Base-by-base conservation (phyloP, 495 filamentous ascomycete genomes). In the Xylaria longipes region DNA sequence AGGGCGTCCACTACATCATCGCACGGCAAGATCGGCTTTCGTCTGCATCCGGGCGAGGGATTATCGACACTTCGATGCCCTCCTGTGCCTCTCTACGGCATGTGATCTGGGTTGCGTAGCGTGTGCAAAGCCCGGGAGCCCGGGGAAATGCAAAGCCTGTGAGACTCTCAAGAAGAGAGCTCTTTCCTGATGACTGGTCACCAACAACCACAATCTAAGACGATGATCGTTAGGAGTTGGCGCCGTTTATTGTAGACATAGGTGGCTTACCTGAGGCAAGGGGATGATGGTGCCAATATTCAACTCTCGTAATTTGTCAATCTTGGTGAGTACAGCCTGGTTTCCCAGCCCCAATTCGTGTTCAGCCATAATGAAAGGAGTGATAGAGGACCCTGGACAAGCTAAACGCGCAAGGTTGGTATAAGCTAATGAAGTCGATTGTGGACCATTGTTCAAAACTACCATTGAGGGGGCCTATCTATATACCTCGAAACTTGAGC, bases 1-100 rank as follows among this genome's bases (percentile, higher is more conserved):
- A 91, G 77, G 20, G 86, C 84, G 69, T 91, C 87, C 58, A 91
- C 87, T 8, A 92, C 83, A 0, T 88, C 83, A 43, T 84, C 77
- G 6, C 83, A n/a, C n/a, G n/a, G n/a, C n/a, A n/a, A n/a, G n/a
- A n/a, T n/a, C n/a, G n/a, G n/a, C n/a, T n/a, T n/a, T n/a, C 0
- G 9, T 5, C 37, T 11, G 75, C 75, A 54, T 82, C 71, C 8
- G 65, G 62, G 5, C 77, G 71, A 3, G 87, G 82, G 63, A 84
- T 86, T 35, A 89, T 88, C 0, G 78, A 80, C 27, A 86, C 79
- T 14, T 75, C 50, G 41, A 84, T 76, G n/a, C 74, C 69, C 25
- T 75, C 69, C 7, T 75, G 70, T 0, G 25, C 31, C 31, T 79
- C 77, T 9, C 86, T 84, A 33, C 84, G 84, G 61, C 81, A 86